Conservation (phyloP, 1,139 yeast species). For the Pneumocystis jirovecii region DNA sequence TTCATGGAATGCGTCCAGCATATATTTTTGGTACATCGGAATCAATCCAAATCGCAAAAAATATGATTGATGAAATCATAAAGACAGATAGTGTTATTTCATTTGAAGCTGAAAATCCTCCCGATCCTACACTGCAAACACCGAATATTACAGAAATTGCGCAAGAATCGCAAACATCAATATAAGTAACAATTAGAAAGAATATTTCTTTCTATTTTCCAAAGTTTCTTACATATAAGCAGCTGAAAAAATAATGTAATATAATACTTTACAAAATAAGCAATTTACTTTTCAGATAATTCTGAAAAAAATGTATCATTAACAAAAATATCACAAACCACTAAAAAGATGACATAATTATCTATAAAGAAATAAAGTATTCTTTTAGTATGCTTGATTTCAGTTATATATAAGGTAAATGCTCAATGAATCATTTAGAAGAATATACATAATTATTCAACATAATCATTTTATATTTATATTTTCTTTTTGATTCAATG, state of each 20-base stretch:
- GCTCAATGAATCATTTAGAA: not conserved
- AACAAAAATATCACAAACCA: not conserved
- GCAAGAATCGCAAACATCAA: not conserved
- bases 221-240: not conserved
- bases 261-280: too few relatives aligned
- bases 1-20: constrained; percentile 13
- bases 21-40: constrained; percentile 12
- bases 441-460: not conserved
- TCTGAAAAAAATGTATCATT: not conserved
- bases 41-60: constrained; percentile 8
- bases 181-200: not conserved
- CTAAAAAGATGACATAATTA: not conserved
- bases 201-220: not conserved
- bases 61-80: constrained; percentile 12
- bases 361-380: not conserved
- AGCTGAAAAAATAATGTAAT: not conserved
- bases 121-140: not conserved
- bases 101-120: not conserved
- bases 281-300: not conserved
- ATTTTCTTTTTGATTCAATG: not conserved
- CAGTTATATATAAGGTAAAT: too few relatives aligned
- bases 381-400: not conserved
- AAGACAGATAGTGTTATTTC: constrained; percentile 7
- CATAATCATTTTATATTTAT: not conserved
- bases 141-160: not conserved